Percentiles rank a stretch among this genome's conserved stretches.
Conservation (phyloP, 2,329 filamentous ascomycete species). For the Aspergillus brunneoviolaceus region DNA sequence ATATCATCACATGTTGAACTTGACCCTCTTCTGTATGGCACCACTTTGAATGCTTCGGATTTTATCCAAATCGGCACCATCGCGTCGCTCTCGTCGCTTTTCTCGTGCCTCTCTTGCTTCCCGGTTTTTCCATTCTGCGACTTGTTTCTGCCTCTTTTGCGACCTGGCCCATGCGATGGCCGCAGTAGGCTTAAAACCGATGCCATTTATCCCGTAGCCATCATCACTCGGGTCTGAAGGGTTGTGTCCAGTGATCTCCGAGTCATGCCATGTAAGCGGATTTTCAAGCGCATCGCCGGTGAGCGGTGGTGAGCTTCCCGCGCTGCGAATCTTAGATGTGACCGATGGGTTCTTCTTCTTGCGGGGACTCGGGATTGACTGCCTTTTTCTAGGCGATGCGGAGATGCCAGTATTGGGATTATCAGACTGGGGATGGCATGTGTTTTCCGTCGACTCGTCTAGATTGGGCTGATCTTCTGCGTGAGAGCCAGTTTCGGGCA, state of each 20-base stretch:
- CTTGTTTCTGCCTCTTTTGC: slow-evolving; percentile 58
- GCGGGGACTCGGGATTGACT: slow-evolving; percentile 20
- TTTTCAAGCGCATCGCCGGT: slow-evolving; percentile 26
- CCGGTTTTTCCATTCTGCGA: slow-evolving; percentile 59
- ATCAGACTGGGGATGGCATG: slow-evolving; percentile 8
- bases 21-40: slow-evolving; percentile 41
- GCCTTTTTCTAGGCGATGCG: slow-evolving; percentile 21
- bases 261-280: slow-evolving; percentile 55
- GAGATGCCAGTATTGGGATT: slow-evolving; percentile 10
- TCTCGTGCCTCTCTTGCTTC: slow-evolving; percentile 61
- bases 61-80: slow-evolving; percentile 29
- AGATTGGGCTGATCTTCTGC: slow-evolving; percentile 8
- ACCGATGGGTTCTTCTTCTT: slow-evolving; percentile 24
- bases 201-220: slow-evolving; percentile 63
- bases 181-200: slow-evolving; percentile 62
- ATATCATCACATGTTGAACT: slow-evolving; percentile 35
- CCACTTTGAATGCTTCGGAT: slow-evolving; percentile 29
- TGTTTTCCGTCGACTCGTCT: slow-evolving; percentile 14
- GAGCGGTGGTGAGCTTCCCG: slow-evolving; percentile 37
- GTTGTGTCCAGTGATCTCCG: slow-evolving; percentile 63
- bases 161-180: slow-evolving; percentile 58
- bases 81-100: slow-evolving; percentile 54
- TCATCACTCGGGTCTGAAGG: slow-evolving; percentile 59
- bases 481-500: slow-evolving; percentile 21
- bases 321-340: slow-evolving; percentile 26